Base-by-base conservation (phyloP, 176 grass and related monocot genomes). In the Cenchrus fungigraminus region DNA sequence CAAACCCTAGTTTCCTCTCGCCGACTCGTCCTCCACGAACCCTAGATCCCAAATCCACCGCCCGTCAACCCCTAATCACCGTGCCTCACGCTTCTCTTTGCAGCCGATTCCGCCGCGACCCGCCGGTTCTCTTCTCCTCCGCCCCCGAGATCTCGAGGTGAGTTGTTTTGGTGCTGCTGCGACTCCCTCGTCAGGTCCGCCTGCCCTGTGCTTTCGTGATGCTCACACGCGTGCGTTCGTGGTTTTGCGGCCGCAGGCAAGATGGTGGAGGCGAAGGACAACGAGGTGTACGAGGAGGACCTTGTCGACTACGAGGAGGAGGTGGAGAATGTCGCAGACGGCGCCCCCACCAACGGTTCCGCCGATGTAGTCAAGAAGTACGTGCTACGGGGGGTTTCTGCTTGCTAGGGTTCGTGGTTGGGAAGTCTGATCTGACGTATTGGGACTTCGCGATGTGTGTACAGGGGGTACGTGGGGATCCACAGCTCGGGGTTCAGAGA, bases 401-500 rank as follows among this genome's bases (percentile, higher is more conserved):
- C 71, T 74, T 55, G 28, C 50, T 54, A 55, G 72, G 52, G 52
- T 55, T 74, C 50, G 7, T 34, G 50, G 50, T 55, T 74, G 14
- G 15, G 72, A 5, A 17, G 14, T 34, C 72, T 34, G 50, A 55
- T 74, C 50, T 74, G 72, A 74, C 49, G 49, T 6, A 5, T 73
- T 54, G 28, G 28, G 49, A 28, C 53, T 74, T 74, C 14, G 13
- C 0, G 8, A 0, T 74, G 34, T 56, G 47, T 71, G 6, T 40
- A 59, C 90, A 98, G 95, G 86, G 97, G 97, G 2, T 99, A 99
- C 65, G 97, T 99, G 10, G 97, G 97, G 55, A 99, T 99, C 86
- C 97, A 99, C 92, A 99, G 97, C 74, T 99, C 97, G 2, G 94
- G 97, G 0, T 97, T 99, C 84, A 92, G 97, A 86, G 97, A 99